Conservation (phyloP, 768 basidiomycete genomes). For the Gloeostereum incarnatum region DNA sequence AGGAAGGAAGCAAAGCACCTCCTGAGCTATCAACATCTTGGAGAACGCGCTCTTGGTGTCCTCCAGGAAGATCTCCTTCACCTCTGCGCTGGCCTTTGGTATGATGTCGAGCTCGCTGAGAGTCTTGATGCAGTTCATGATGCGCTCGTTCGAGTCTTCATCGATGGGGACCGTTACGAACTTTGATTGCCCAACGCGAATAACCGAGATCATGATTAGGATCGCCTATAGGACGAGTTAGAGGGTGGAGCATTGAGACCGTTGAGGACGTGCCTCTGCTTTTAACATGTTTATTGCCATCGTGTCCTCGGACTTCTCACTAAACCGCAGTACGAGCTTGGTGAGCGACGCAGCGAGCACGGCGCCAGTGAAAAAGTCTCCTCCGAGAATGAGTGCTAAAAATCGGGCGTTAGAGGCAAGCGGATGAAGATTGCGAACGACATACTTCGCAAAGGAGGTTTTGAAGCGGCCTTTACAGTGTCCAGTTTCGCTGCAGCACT, state of each 20-base stretch:
- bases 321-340: constrained; percentile 81
- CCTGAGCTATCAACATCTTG: constrained; percentile 93
- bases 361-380: constrained; percentile 95
- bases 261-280: constrained; percentile 57
- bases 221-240: constrained; percentile 49
- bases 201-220: constrained; percentile 96
- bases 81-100: constrained; percentile 31
- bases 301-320: constrained; percentile 39
- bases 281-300: constrained; percentile 57
- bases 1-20: constrained; percentile 37
- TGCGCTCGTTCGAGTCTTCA: constrained; percentile 94
- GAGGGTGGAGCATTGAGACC: background rate
- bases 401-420: constrained; percentile 1
- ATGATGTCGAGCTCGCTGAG: constrained; percentile 67
- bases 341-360: constrained; percentile 86
- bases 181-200: constrained; percentile 96
- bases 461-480: constrained; percentile 76
- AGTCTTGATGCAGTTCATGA: constrained; percentile 93
- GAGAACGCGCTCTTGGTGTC: constrained; percentile 90
- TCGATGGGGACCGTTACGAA: constrained; percentile 93
- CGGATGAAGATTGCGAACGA: background rate
- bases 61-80: constrained; percentile 66
- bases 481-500: constrained; percentile 59
- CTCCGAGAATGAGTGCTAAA: constrained; percentile 80
- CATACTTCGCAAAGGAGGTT: constrained; percentile 82